Percentiles rank a stretch among this genome's conserved stretches.
phyloP scores from a whole-genome alignment of 192 early-diverging fungal genomes.

The Allomyces macrogynus region DNA sequence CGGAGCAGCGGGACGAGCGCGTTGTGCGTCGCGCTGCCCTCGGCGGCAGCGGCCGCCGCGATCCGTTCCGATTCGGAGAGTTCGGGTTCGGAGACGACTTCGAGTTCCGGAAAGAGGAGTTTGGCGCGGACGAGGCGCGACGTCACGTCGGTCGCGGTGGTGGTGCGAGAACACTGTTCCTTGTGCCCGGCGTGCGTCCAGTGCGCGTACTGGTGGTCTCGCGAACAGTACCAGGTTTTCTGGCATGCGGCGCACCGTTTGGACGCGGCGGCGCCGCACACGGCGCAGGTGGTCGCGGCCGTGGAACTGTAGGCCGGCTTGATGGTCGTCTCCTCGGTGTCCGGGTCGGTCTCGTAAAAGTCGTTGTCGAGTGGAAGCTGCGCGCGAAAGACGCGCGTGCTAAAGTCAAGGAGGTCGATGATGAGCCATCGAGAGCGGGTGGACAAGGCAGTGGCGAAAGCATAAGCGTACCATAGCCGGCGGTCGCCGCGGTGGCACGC shows the following conservation, averaged over 20 bases:
- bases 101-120: slow-evolving; percentile 31
- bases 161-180: slow-evolving; percentile 21
- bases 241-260: slow-evolving; percentile 66
- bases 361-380: slow-evolving; percentile 59
- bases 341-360: slow-evolving; percentile 28
- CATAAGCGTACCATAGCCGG: slow-evolving; percentile 21
- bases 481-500: slow-evolving; percentile 44
- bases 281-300: slow-evolving; percentile 28
- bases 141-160: slow-evolving; percentile 2
- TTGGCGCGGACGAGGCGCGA: slow-evolving; percentile 4
- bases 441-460: neutral
- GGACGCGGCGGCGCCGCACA: slow-evolving; percentile 49
- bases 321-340: slow-evolving; percentile 14
- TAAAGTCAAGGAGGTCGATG: slow-evolving; percentile 9
- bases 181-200: slow-evolving; percentile 63
- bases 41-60: slow-evolving; percentile 21
- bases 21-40: slow-evolving; percentile 8
- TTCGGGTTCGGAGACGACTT: slow-evolving; percentile 50
- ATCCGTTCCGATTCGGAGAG: slow-evolving; percentile 19
- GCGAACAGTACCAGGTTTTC: slow-evolving; percentile 52
- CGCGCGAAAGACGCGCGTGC: slow-evolving; percentile 64
- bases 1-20: slow-evolving; percentile 8
- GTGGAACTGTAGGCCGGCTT: slow-evolving; percentile 5
- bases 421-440: neutral
- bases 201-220: slow-evolving; percentile 61